These are phyloP conservation scores for Rosa lucieae DNA, from an alignment of 306 rosid species.

Conservation along the genomic window DNA sequence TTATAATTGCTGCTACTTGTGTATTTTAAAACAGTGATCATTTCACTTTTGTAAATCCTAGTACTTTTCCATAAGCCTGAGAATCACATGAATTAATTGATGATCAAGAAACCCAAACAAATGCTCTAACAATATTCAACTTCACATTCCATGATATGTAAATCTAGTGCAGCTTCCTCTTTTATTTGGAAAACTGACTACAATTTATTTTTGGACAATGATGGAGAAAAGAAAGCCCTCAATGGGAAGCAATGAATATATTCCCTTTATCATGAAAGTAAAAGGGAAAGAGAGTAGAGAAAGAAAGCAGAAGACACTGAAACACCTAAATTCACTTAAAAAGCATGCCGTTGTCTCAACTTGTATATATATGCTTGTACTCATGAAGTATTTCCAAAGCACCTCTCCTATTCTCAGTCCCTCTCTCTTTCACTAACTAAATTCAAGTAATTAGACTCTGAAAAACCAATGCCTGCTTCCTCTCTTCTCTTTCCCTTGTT, in stretches of 20 bases:
- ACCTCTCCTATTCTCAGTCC: background rate
- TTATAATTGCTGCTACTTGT: background rate
- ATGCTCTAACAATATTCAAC: constrained; percentile 1
- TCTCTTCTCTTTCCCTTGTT: constrained; percentile 29
- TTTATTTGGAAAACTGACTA: background rate
- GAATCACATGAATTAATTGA: constrained; percentile 6
- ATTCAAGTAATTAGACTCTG: background rate
- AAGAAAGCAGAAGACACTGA: constrained; percentile 39
- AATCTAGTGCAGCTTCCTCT: background rate
- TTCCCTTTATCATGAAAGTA: constrained; percentile 52
- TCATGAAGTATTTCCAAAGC: constrained; percentile 2
- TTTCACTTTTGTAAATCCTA: background rate
- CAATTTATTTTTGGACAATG: background rate
- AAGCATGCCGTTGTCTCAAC: constrained; percentile 34
- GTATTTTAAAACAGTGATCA: background rate
- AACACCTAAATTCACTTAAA: constrained; percentile 10
- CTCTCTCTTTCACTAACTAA: background rate
- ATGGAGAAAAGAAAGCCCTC: constrained; percentile 44
- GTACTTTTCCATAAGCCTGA: background rate
- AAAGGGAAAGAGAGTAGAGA: constrained; percentile 39
- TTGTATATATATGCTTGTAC: background rate
- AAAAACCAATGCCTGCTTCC: constrained; percentile 46
- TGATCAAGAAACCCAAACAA: constrained; percentile 22
- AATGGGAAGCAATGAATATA: constrained; percentile 76
- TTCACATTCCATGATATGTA: constrained; percentile 24